Conservation (phyloP, 176 grass and related monocot species). For the Bromus sterilis region DNA sequence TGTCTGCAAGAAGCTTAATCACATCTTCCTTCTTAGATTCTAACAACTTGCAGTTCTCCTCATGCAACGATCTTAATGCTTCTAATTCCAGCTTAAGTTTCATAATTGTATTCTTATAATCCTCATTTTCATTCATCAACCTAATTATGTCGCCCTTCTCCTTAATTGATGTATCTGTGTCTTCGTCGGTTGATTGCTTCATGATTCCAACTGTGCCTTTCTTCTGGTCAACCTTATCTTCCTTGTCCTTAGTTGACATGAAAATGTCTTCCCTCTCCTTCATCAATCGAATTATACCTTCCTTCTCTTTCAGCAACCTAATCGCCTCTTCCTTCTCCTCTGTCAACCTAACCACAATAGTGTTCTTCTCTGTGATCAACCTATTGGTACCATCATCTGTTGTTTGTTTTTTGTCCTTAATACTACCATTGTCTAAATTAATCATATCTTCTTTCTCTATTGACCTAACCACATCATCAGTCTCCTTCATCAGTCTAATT, state of each 20-base stretch:
- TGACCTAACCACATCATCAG: slow-evolving; percentile 30
- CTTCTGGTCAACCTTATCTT: slow-evolving; percentile 23
- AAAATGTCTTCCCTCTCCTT: slow-evolving; percentile 27
- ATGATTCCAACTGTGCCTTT: slow-evolving; percentile 1
- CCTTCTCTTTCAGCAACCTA: slow-evolving; percentile 27
- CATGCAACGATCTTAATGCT: slow-evolving; percentile 33
- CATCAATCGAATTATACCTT: slow-evolving; percentile 32
- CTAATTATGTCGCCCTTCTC: slow-evolving; percentile 37
- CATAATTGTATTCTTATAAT: slow-evolving; percentile 38
- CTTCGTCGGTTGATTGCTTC: background rate
- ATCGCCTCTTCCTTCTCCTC: slow-evolving; percentile 31
- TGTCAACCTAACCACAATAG: slow-evolving; percentile 19
- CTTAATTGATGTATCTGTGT: slow-evolving; percentile 19
- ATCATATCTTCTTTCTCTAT: slow-evolving; percentile 25
- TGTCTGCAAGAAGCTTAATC: slow-evolving; percentile 32
- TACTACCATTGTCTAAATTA: slow-evolving; percentile 11
- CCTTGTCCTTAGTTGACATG: slow-evolving; percentile 12
- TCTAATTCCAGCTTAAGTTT: slow-evolving; percentile 61
- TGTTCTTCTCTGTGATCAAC: slow-evolving; percentile 50
- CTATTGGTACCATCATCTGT: slow-evolving; percentile 35
- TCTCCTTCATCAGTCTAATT: slow-evolving; percentile 24
- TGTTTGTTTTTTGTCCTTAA: slow-evolving; percentile 5
- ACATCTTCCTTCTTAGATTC: slow-evolving; percentile 41
- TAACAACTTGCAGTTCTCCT: slow-evolving; percentile 37
- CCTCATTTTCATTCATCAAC: slow-evolving; percentile 67